phyloP scores from a whole-genome alignment of 2,329 filamentous ascomycete species.

The Leptographium lundbergii region DNA sequence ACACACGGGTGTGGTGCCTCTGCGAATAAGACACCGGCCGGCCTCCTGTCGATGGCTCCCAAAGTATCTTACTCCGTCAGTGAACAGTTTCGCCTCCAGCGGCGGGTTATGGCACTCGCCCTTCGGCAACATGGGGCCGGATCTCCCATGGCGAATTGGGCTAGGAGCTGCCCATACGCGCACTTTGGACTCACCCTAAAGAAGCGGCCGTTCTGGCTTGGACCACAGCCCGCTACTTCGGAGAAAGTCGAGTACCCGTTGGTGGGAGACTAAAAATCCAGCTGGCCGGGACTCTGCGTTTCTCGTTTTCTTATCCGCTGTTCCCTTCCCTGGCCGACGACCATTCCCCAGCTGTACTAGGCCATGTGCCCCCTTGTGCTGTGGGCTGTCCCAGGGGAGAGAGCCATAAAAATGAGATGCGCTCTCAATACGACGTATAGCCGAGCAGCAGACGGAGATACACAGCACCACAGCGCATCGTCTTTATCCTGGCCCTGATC shows the following conservation, averaged over 20 bases:
- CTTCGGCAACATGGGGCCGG: too few relatives aligned
- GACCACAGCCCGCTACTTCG: not conserved
- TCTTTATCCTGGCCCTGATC: not conserved
- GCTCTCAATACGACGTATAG: not conserved
- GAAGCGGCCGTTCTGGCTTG: not conserved
- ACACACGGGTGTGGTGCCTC: not conserved
- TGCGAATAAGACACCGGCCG: not conserved
- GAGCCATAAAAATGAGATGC: not conserved
- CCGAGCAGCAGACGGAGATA: not conserved
- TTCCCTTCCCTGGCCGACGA: not conserved
- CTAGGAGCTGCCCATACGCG: not conserved
- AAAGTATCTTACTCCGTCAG: too few relatives aligned
- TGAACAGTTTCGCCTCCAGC: too few relatives aligned
- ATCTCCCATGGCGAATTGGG: not conserved
- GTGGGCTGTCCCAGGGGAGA: not conserved
- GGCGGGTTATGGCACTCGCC: too few relatives aligned
- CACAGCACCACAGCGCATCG: not conserved
- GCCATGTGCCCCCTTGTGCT: not conserved
- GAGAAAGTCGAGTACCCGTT: not conserved
- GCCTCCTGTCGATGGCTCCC: too few relatives aligned
- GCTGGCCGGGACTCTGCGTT: not conserved
- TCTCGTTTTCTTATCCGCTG: not conserved
- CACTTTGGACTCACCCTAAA: not conserved
- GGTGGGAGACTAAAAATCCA: not conserved
- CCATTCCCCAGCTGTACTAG: not conserved